Base-by-base conservation (phyloP, 1,139 yeast species). In the Geotrichum australiense region DNA sequence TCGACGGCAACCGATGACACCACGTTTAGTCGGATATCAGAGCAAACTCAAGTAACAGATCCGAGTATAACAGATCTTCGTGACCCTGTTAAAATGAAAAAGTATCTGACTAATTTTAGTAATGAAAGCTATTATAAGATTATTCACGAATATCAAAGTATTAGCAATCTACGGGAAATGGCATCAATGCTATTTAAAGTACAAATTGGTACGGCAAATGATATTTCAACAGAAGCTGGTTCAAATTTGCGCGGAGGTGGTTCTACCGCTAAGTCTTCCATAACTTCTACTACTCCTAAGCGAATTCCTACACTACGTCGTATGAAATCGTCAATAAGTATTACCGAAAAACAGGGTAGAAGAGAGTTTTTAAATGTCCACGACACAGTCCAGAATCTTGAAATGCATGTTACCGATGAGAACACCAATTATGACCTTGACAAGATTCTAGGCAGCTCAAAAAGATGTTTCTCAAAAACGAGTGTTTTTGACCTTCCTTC, bases 111-210 rank as follows among this genome's bases (percentile, higher is more conserved):
- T 15, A 19, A 6, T 5, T 25, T 20, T 19, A 31, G 14, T 19
- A 25, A 31, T 16, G n/a, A 31, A 11, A 31, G 35, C 25, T 31
- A 31, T n/a, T 31, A 31, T 16, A 5, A 31, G 12, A 31, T 31
- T 6, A 31, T 31, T 19, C 35, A 31, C 5, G 35, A 31, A 19
- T 31, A 31, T 20, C 35, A 31, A 31, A 19, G 24, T 31, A 19
- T 20, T 25, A 19, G 14, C 14, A 31, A 20, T 31, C 21, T 29
- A 5, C 8, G 10, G 18, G 32, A 29, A 18, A 21, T 14, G 4
- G 32, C 32, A 6, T 19, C 32, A 4, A 14, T 15, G 8, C 18
- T 29, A 8, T 29, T 21, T 5, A 29, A 29, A 5, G 5, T 18
- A 7, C 14, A 29, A 11, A 15, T 8, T 15, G 7, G 21, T 15